phyloP scores from a whole-genome alignment of 2,329 filamentous ascomycete species.

The Dactylella cylindrospora region DNA sequence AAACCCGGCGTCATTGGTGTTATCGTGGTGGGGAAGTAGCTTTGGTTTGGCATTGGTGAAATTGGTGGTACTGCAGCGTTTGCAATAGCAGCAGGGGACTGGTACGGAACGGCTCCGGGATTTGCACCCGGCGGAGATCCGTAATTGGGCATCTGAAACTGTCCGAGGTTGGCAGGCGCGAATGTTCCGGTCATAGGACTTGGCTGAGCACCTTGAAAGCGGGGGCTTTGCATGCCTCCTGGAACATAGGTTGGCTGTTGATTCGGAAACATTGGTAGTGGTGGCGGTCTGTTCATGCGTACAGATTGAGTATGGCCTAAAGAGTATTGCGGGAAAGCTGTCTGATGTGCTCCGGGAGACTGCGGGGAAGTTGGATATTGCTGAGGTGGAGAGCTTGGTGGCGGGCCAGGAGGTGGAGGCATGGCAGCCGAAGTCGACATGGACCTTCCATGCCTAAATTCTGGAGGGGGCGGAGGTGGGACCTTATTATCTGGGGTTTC shows the following conservation, averaged over 20 bases:
- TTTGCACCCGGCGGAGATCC: constrained; percentile 22
- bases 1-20: constrained; percentile 40
- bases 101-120: constrained; percentile 6
- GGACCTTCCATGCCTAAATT: constrained; percentile 27
- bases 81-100: constrained; percentile 26
- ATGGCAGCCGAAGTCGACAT: constrained; percentile 9
- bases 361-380: constrained; percentile 35
- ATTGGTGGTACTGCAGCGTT: constrained; percentile 23
- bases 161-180: constrained; percentile 4
- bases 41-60: constrained; percentile 14
- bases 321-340: constrained; percentile 18
- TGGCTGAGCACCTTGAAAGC: constrained; percentile 21
- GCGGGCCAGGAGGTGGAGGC: constrained; percentile 15
- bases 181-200: constrained; percentile 36
- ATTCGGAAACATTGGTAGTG: constrained; percentile 23
- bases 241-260: constrained; percentile 15
- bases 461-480: constrained; percentile 32
- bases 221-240: constrained; percentile 26
- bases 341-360: constrained; percentile 33
- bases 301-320: constrained; percentile 29
- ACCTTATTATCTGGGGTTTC: constrained; percentile 17
- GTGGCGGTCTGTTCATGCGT: constrained; percentile 28
- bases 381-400: constrained; percentile 31
- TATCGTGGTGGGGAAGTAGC: constrained; percentile 27
- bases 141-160: constrained; percentile 21